Conservation (phyloP, 768 basidiomycete species). For the Daedaleopsis nitida region DNA sequence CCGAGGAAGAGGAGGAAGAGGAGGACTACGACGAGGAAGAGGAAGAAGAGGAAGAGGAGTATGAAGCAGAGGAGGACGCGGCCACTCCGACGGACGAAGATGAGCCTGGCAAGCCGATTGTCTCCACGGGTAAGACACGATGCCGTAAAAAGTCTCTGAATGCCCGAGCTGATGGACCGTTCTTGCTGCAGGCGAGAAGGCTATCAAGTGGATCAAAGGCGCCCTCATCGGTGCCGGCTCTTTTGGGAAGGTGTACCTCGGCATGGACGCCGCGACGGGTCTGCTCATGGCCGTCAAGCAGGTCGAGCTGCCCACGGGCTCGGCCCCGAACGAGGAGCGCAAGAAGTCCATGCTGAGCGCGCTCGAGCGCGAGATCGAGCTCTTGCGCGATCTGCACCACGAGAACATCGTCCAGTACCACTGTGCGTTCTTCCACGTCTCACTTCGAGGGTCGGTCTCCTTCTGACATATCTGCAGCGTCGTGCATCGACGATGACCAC, state of each 20-base stretch:
- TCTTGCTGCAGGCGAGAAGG: conserved; percentile 44
- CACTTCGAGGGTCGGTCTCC: neutral
- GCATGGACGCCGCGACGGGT: conserved; percentile 90
- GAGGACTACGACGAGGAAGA: conserved; percentile 49
- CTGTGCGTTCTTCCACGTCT: conserved; percentile 53
- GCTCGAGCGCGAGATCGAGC: conserved; percentile 90
- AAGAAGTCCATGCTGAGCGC: conserved; percentile 93
- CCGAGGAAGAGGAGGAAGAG: conserved; percentile 48
- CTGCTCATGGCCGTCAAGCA: conserved; percentile 98
- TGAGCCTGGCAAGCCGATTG: conserved; percentile 54
- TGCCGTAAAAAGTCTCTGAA: neutral
- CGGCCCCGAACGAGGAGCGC: conserved; percentile 85
- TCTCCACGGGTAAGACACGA: conserved; percentile 52
- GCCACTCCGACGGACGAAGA: conserved; percentile 42
- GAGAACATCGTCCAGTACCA: conserved; percentile 98
- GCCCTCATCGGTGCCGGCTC: conserved; percentile 94
- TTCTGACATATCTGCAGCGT: conserved; percentile 56
- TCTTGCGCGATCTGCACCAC: conserved; percentile 90
- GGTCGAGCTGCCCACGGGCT: conserved; percentile 86
- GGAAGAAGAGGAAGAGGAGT: conserved; percentile 45
- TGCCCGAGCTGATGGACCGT: neutral
- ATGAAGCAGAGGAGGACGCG: conserved; percentile 40
- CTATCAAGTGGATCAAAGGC: conserved; percentile 95
- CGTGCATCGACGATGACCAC: conserved; percentile 85
- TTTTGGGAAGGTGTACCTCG: conserved; percentile 93